Base-by-base conservation (phyloP, 768 basidiomycete genomes). In the Postia placenta region DNA sequence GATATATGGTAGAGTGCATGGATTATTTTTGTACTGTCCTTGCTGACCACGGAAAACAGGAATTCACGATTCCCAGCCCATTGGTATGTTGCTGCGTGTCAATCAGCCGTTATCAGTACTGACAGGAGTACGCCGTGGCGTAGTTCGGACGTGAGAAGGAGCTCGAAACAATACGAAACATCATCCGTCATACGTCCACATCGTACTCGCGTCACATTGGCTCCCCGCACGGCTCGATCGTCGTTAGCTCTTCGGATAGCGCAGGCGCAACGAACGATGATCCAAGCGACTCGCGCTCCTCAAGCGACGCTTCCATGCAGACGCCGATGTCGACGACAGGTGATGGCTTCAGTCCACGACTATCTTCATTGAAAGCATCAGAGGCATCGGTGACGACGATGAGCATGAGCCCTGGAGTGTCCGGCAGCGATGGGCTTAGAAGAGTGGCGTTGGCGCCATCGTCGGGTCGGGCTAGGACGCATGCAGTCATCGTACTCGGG, bases 61-160 rank as follows among this genome's bases (percentile, higher is more conserved):
- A 83, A 60, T 86, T 86, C 50, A 85, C 82, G 0, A 77, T 86
- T 56, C 85, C 85, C 2, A 74, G 79, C 33, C 73, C 76, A 27
- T 65, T 87, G 67, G 83, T 85, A 66, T 52, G 71, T 41, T 36
- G 20, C 41, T 40, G 22, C 5, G 11, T 37, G 11, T 39, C 15
- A 20, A 45, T 17, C 1, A 22, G 35, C 11, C n/a, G 14, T 7
- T 2, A 39, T 35, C 20, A 17, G 17, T 14, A 22, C 30, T 35
- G 50, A 33, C 5, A 47, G 42, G 30, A 25, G 17, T 2, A 33
- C 23, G 19, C 12, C 37, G 33, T 27, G 45, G 5, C 17, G 26
- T 40, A 81, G 78, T 87, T 83, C 59, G 86, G 86, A 5, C 74
- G 86, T 40, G 83, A 86, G 42, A 82, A 75, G 56, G 85, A 87